These are phyloP conservation scores for Allantophomopsis cytisporea DNA, from an alignment of 2,329 filamentous ascomycete genomes.

Conservation along the genomic window DNA sequence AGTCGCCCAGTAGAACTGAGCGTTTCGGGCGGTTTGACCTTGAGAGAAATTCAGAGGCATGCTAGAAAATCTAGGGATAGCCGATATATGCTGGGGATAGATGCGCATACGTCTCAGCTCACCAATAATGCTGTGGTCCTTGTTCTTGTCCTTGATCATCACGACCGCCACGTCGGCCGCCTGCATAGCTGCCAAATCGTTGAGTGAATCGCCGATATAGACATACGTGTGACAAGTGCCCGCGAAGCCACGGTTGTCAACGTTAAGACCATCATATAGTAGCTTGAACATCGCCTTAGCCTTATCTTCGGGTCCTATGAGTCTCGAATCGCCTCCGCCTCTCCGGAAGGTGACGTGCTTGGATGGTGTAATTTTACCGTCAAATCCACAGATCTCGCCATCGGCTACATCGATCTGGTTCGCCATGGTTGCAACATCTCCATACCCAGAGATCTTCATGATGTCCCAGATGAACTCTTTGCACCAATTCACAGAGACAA, in stretches of 20 bases:
- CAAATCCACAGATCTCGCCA: no score
- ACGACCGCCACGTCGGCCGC: constrained; percentile 9
- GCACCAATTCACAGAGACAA: constrained; percentile 14
- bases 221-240: constrained; percentile 1
- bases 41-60: no score
- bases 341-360: no score
- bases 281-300: constrained; percentile 8
- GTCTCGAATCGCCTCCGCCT: no score
- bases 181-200: constrained; percentile 16
- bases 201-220: constrained; percentile 17
- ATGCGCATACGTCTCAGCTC: no score
- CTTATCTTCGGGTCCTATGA: neutral
- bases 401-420: neutral
- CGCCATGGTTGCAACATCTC: no score
- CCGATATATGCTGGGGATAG: no score
- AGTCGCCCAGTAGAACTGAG: constrained; percentile 9
- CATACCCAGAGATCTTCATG: no score
- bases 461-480: neutral
- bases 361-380: no score
- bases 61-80: no score
- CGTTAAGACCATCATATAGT: constrained; percentile 2
- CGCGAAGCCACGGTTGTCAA: neutral
- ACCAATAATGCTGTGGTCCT: no score
- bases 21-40: no score
- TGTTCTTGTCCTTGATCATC: constrained; percentile 6